These are phyloP conservation scores for Termitomyces sp. DNA, from an alignment of 768 basidiomycete genomes.

Conservation along the genomic window DNA sequence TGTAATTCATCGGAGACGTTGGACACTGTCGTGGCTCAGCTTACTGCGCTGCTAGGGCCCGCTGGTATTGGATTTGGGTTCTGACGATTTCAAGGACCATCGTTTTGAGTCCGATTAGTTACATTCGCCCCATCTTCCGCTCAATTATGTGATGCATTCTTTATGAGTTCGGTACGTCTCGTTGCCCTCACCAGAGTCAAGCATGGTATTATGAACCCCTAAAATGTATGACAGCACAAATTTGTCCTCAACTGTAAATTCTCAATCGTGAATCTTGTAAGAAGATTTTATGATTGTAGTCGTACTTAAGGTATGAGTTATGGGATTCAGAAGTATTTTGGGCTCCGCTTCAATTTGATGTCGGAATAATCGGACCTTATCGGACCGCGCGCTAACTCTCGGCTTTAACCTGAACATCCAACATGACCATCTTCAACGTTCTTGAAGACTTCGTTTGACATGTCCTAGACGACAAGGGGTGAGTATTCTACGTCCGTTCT, in stretches of 20 bases:
- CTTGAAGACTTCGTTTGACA: not conserved
- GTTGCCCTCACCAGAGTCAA: too few species aligned
- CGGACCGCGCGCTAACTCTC: too few species aligned
- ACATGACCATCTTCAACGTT: not conserved
- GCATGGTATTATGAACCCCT: too few species aligned
- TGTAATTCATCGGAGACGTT: slow-evolving; percentile 3
- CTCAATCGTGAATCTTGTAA: too few species aligned
- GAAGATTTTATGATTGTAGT: too few species aligned
- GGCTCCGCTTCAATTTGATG: slow-evolving; percentile 1
- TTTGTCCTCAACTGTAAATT: too few species aligned
- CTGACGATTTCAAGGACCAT: not conserved
- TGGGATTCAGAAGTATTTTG: too few species aligned
- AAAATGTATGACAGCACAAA: too few species aligned
- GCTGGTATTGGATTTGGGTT: not conserved
- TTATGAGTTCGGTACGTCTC: not conserved
- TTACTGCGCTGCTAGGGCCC: not conserved
- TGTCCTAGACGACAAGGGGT: not conserved
- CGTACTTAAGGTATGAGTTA: too few species aligned
- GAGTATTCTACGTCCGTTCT: not conserved
- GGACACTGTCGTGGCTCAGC: not conserved
- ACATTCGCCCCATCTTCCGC: not conserved
- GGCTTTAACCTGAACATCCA: not conserved
- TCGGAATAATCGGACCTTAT: not conserved
- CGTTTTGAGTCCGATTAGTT: not conserved
- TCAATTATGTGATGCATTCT: not conserved